A percentile compares a stretch with the other conserved stretches of the same genome.
Evolutionary conservation across 169 alveolate species (phyloP).

Genomic region (Plasmodium malariae): DNA sequence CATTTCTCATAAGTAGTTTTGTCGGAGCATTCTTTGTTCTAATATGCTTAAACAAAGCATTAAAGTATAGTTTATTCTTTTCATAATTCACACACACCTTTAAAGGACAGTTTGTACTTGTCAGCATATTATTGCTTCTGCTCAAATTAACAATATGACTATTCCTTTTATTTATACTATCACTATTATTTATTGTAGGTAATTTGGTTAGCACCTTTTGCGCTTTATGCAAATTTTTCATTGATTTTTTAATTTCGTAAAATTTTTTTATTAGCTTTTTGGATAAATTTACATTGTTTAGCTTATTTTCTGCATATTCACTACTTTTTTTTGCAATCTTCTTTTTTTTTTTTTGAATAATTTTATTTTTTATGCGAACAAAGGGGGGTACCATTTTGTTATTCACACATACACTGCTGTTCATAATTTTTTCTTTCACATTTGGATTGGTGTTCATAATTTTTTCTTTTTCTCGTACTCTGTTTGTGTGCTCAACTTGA

Average conservation of each 20-base stretch:
- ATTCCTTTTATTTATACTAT: neutral
- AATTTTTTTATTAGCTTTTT: neutral
- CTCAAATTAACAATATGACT: neutral
- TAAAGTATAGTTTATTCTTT: conserved; percentile 15
- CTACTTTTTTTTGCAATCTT: neutral
- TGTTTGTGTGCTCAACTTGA: too few species aligned
- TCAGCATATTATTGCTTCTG: neutral
- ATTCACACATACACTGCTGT: neutral
- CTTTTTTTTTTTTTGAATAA: conserved; percentile 21
- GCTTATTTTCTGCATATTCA: neutral
- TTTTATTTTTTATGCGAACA: conserved; percentile 5
- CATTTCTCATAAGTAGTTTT: neutral
- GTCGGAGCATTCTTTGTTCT: neutral
- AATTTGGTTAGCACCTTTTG: neutral
- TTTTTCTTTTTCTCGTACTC: neutral
- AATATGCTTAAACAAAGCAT: conserved; percentile 10
- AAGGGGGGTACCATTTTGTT: neutral
- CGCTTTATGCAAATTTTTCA: neutral
- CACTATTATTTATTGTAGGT: neutral
- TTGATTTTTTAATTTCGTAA: neutral
- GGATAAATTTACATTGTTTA: neutral
- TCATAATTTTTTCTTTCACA: neutral
- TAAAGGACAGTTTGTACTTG: neutral
- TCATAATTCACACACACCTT: neutral
- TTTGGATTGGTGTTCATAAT: too few species aligned